Conservation (phyloP, 257 asterid genomes). For the Solanum arcanum region DNA sequence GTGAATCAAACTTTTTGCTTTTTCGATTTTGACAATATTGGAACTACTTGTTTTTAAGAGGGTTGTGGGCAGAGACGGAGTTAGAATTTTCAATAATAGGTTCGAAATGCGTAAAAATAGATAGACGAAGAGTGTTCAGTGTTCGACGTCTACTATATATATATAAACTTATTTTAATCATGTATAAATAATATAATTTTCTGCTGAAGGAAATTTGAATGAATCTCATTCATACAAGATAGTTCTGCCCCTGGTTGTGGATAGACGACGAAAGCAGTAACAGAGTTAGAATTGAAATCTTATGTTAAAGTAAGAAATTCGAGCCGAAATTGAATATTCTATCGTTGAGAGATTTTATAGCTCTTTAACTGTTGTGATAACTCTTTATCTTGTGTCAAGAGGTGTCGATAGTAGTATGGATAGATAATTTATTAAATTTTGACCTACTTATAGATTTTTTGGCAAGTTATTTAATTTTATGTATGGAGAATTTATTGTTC, state of each 20-base stretch:
- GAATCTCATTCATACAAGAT: fast-evolving
- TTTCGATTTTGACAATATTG: no score
- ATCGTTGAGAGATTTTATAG: not conserved
- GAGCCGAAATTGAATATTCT: not conserved
- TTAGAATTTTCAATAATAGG: no score
- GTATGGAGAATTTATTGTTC: not conserved
- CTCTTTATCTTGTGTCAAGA: not conserved
- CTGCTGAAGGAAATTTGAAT: fast-evolving
- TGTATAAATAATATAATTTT: no score
- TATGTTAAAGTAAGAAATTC: no score
- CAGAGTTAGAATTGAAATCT: not conserved
- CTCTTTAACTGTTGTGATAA: not conserved
- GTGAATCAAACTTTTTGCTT: not conserved
- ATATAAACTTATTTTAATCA: no score
- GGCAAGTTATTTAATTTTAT: not conserved
- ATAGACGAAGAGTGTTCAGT: no score
- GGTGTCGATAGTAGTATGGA: no score
- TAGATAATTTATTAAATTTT: no score
- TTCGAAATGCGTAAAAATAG: no score
- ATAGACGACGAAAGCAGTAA: not conserved
- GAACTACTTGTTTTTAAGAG: not conserved
- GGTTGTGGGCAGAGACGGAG: not conserved
- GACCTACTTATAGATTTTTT: not conserved
- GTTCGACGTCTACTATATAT: no score
- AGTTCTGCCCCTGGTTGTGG: no score